Evolutionary conservation across 78 protist species (phyloP).

Genomic region (Reticulomyxa filosa): DNA sequence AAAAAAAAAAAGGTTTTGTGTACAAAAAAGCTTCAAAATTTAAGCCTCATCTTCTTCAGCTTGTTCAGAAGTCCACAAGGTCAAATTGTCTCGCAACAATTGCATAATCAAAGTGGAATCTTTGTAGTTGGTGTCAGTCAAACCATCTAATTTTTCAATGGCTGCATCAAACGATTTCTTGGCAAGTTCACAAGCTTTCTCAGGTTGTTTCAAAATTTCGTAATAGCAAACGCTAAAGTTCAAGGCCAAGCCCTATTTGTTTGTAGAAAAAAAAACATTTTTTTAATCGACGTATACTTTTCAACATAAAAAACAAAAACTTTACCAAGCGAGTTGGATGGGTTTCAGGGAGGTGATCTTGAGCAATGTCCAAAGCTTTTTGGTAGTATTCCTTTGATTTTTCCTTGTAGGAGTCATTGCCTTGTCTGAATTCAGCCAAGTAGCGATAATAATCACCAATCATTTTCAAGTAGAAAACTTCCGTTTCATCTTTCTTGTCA

Average conservation of each 20-base stretch:
- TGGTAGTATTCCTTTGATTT: slow-evolving; percentile 10
- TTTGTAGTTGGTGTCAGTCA: slow-evolving; percentile 82
- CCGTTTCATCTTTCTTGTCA: slow-evolving; percentile 18
- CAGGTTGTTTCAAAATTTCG: background rate
- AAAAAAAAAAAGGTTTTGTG: too few species aligned
- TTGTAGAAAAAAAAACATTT: too few species aligned
- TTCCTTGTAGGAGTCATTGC: background rate
- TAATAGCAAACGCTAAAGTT: slow-evolving; percentile 4
- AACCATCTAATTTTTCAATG: slow-evolving; percentile 71
- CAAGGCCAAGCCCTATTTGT: background rate
- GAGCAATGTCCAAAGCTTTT: slow-evolving; percentile 36
- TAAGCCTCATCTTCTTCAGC: slow-evolving; percentile 1
- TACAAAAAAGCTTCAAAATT: too few species aligned
- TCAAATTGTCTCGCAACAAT: slow-evolving; percentile 87
- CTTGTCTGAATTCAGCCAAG: slow-evolving; percentile 24
- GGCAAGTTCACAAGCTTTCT: slow-evolving; percentile 40
- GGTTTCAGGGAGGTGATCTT: slow-evolving; percentile 61
- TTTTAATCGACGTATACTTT: too few species aligned
- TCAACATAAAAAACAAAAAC: slow-evolving; percentile 92
- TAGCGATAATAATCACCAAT: slow-evolving; percentile 38
- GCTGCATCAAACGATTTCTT: slow-evolving; percentile 58
- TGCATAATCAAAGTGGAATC: slow-evolving; percentile 91
- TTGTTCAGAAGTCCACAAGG: slow-evolving; percentile 72
- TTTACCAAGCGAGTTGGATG: slow-evolving; percentile 94
- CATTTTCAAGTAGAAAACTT: slow-evolving; percentile 40